phyloP scores from a whole-genome alignment of 83 land plant genomes.

The Isoetes engelmannii region DNA sequence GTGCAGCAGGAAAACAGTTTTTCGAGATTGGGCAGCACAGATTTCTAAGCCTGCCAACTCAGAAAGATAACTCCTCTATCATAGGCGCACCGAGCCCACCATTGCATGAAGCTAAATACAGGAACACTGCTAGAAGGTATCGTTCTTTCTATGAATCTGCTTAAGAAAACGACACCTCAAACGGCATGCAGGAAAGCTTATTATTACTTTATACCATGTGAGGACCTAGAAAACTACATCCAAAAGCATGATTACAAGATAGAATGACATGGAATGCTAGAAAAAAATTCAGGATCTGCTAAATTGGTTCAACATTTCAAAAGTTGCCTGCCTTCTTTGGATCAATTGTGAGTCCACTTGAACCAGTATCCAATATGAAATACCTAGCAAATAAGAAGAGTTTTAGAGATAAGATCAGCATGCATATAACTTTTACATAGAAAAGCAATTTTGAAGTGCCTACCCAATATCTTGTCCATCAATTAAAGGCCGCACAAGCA shows the following conservation, averaged over 20 bases:
- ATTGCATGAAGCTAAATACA: too few relatives aligned
- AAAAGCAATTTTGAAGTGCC: background rate
- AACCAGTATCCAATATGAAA: slow-evolving; percentile 36
- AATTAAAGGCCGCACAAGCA: slow-evolving; percentile 29
- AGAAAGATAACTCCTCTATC: too few relatives aligned
- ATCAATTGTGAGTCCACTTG: slow-evolving; percentile 27
- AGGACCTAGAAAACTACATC: background rate
- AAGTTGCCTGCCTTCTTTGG: slow-evolving; percentile 17
- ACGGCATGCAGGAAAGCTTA: too few relatives aligned
- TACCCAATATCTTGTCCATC: slow-evolving; percentile 38
- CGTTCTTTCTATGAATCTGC: too few relatives aligned
- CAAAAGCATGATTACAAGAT: background rate
- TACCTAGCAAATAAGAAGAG: slow-evolving; percentile 14
- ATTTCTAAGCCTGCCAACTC: too few relatives aligned
- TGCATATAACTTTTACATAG: too few relatives aligned
- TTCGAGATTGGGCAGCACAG: too few relatives aligned
- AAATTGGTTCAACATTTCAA: background rate
- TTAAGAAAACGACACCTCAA: too few relatives aligned
- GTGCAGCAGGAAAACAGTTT: too few relatives aligned
- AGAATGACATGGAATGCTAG: background rate
- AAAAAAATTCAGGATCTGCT: background rate
- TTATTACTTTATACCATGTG: too few relatives aligned
- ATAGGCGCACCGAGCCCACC: too few relatives aligned
- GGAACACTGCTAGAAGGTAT: too few relatives aligned
- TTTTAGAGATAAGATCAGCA: background rate